These are phyloP conservation scores for Phaffia tasmanica DNA, from an alignment of 768 basidiomycete species.

Conservation along the genomic window DNA sequence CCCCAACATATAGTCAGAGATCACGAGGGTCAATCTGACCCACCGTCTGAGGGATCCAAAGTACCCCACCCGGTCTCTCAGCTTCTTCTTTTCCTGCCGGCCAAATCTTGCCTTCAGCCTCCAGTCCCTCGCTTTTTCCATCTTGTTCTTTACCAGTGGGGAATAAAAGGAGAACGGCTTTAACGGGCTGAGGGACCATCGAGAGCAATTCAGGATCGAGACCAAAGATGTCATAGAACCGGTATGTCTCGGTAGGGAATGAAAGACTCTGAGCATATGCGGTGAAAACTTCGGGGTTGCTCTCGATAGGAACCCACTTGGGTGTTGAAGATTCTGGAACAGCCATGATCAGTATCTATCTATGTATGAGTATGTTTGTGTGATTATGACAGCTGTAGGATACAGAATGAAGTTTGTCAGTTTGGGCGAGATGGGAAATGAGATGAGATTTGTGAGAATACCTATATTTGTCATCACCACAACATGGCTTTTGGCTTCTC, in stretches of 20 bases:
- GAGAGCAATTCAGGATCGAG: constrained; percentile 59
- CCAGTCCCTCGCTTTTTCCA: constrained; percentile 50
- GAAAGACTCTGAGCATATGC: constrained; percentile 66
- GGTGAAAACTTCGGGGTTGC: constrained; percentile 49
- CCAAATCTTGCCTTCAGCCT: constrained; percentile 43
- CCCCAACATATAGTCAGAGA: background rate
- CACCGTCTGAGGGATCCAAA: constrained; percentile 23
- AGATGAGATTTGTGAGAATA: no score
- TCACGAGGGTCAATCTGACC: background rate
- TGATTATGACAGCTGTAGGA: no score
- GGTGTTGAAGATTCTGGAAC: background rate
- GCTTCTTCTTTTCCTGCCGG: constrained; percentile 44
- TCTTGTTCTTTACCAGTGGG: constrained; percentile 52
- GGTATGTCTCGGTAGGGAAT: constrained; percentile 44
- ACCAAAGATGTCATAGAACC: constrained; percentile 63
- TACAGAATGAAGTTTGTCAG: no score
- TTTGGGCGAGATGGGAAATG: no score
- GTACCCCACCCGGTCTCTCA: constrained; percentile 38
- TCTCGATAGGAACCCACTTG: constrained; percentile 68
- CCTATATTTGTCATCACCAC: no score
- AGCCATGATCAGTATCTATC: no score
- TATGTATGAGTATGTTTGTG: no score
- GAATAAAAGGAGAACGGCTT: constrained; percentile 77
- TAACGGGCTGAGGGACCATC: constrained; percentile 61
- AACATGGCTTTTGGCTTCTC: no score